A percentile compares a stretch with the other conserved stretches of the same genome.
Evolutionary conservation across 176 grass and related monocot genomes (phyloP).

Genomic region (Cocos nucifera): DNA sequence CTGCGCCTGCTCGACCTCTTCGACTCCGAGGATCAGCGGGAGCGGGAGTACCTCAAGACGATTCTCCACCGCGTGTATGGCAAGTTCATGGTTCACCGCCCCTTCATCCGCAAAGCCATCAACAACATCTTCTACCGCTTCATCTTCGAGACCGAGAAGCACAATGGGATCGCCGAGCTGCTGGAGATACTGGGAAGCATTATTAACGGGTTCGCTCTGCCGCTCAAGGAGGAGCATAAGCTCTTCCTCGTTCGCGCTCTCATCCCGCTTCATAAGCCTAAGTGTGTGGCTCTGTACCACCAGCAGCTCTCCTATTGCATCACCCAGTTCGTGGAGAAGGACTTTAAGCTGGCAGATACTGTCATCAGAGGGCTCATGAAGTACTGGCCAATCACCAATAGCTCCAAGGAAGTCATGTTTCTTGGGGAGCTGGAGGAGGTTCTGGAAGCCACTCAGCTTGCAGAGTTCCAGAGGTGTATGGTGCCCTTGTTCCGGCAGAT

Average conservation of each 20-base stretch:
- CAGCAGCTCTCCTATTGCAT: constrained; percentile 74
- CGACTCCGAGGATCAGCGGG: constrained; percentile 79
- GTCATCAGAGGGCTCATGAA: constrained; percentile 81
- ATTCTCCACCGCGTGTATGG: constrained; percentile 83
- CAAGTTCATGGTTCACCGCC: constrained; percentile 91
- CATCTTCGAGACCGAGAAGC: constrained; percentile 81
- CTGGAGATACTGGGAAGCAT: constrained; percentile 81
- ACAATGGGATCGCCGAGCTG: constrained; percentile 76
- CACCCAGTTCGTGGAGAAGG: constrained; percentile 81
- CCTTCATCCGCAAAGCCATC: constrained; percentile 72
- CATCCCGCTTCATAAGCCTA: constrained; percentile 82
- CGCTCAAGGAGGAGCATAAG: constrained; percentile 88
- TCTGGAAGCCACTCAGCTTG: constrained; percentile 66
- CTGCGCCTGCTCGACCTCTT: constrained; percentile 72
- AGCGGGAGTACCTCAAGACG: constrained; percentile 81
- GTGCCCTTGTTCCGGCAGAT: constrained; percentile 79
- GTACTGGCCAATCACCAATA: constrained; percentile 89
- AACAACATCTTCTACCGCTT: constrained; percentile 88
- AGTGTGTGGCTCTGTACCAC: constrained; percentile 53
- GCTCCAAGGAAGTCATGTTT: constrained; percentile 80
- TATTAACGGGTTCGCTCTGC: constrained; percentile 80
- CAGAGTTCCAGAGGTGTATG: constrained; percentile 92
- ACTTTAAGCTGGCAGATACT: constrained; percentile 64
- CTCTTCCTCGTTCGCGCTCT: constrained; percentile 62
- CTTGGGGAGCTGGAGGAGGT: constrained; percentile 79